Conservation (phyloP, 106 monocot genomes). For the Dactylorhiza incarnata region DNA sequence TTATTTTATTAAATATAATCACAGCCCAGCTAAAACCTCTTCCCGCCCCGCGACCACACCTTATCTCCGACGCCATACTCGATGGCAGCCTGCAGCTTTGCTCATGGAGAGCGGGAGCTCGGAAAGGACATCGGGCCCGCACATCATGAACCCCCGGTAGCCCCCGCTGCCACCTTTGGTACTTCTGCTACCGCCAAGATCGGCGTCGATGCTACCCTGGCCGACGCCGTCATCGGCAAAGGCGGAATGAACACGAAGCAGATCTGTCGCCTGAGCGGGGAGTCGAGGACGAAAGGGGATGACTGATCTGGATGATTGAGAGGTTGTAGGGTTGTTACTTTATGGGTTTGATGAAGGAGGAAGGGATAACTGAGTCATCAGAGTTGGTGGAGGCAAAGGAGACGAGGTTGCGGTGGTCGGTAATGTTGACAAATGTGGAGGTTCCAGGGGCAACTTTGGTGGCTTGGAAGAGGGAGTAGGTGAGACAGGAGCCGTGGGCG, state of each 20-base stretch:
- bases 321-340: constrained; percentile 23
- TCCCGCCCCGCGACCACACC: too few species aligned
- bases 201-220: constrained; percentile 66
- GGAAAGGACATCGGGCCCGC: constrained; percentile 18
- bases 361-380: not conserved
- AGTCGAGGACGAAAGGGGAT: constrained; percentile 1
- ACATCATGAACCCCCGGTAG: constrained; percentile 6
- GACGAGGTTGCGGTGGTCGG: constrained; percentile 31
- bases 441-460: constrained; percentile 38
- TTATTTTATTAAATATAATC: too few species aligned
- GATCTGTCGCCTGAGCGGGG: constrained; percentile 32
- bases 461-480: constrained; percentile 49
- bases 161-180: constrained; percentile 30
- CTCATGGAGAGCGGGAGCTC: constrained; percentile 40
- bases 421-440: constrained; percentile 48
- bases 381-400: constrained; percentile 18
- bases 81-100: constrained; percentile 18
- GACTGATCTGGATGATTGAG: constrained; percentile 24
- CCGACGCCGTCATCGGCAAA: constrained; percentile 79
- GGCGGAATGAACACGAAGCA: constrained; percentile 72
- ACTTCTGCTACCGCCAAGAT: constrained; percentile 76
- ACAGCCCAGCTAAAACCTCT: too few species aligned
- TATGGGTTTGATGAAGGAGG: constrained; percentile 18
- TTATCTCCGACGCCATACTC: too few species aligned
- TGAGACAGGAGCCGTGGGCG: constrained; percentile 27